phyloP scores from a whole-genome alignment of 371 early-diverging fungal species.

The Funneliformis caledonium region DNA sequence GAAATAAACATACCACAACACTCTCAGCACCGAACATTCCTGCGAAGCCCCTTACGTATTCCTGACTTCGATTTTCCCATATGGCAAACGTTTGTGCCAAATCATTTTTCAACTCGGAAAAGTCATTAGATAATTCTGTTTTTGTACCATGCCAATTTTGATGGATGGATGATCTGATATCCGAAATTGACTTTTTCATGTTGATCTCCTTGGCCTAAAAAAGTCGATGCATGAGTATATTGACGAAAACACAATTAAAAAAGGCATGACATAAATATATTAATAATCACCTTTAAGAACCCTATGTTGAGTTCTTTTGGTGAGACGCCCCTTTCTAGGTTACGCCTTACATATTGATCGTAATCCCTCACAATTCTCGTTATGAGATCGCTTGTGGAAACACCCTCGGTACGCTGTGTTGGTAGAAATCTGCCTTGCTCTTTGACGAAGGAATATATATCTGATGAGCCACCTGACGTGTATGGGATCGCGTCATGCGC shows the following conservation, averaged over 20 bases:
- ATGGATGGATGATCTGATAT: conserved; percentile 64
- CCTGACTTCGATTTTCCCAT: conserved; percentile 78
- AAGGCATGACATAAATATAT: not conserved
- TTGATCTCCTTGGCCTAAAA: conserved; percentile 73
- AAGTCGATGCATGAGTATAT: not conserved
- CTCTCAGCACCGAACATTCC: conserved; percentile 72
- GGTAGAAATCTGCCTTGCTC: conserved; percentile 87
- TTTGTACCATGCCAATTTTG: conserved; percentile 65
- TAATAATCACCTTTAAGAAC: conserved; percentile 70
- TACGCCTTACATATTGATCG: conserved; percentile 90
- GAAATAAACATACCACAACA: conserved; percentile 49
- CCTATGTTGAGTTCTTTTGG: conserved; percentile 91
- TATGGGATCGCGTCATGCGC: conserved; percentile 98
- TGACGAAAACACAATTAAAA: not conserved
- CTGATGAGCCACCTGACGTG: conserved; percentile 74
- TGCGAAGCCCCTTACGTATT: conserved; percentile 71
- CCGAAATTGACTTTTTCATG: conserved; percentile 73
- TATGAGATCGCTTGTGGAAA: conserved; percentile 95
- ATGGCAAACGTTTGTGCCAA: conserved; percentile 66
- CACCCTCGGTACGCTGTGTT: conserved; percentile 91
- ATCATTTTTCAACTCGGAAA: conserved; percentile 65
- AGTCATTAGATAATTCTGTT: conserved; percentile 60
- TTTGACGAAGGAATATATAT: conserved; percentile 96
- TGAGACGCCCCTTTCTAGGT: conserved; percentile 90
- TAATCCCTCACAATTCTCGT: conserved; percentile 96